phyloP scores from a whole-genome alignment of 1,284 basidiomycete species.

The Fomitopsis schrenkii region DNA sequence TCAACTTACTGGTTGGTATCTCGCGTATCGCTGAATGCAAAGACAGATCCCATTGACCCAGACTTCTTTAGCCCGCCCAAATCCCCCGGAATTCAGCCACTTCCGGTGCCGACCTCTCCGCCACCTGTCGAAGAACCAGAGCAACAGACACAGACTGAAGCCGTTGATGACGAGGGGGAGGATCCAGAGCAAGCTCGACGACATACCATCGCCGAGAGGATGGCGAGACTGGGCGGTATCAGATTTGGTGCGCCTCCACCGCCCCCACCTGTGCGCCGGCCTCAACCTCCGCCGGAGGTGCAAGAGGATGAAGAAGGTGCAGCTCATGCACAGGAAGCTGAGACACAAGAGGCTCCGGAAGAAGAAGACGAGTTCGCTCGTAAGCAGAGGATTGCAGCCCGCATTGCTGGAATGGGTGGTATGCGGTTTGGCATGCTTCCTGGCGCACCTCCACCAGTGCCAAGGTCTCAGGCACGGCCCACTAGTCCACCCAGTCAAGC shows the following conservation, averaged over 20 bases:
- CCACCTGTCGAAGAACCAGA: slow-evolving; percentile 7
- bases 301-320: slow-evolving; percentile 28
- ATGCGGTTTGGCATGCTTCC: slow-evolving; percentile 75
- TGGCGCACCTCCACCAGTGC: slow-evolving; percentile 15
- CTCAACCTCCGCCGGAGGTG: slow-evolving; percentile 33
- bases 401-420: slow-evolving; percentile 70
- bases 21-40: slow-evolving; percentile 9
- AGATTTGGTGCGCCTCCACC: slow-evolving; percentile 57
- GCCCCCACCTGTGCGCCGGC: slow-evolving; percentile 36
- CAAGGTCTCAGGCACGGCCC: slow-evolving; percentile 19
- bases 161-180: slow-evolving; percentile 25
- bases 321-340: slow-evolving; percentile 19
- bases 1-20: slow-evolving; percentile 7
- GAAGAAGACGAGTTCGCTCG: slow-evolving; percentile 65
- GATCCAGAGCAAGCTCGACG: slow-evolving; percentile 47
- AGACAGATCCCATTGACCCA: slow-evolving; percentile 64
- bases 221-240: slow-evolving; percentile 75
- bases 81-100: slow-evolving; percentile 14
- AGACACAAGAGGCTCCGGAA: slow-evolving; percentile 34
- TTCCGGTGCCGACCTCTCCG: slow-evolving; percentile 10
- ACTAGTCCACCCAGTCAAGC: slow-evolving; percentile 11
- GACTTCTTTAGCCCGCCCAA: slow-evolving; percentile 41
- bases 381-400: slow-evolving; percentile 64
- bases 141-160: slow-evolving; percentile 12
- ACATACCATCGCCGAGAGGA: slow-evolving; percentile 71